Base-by-base conservation (phyloP, 768 basidiomycete genomes). In the Polyporus arcularius region DNA sequence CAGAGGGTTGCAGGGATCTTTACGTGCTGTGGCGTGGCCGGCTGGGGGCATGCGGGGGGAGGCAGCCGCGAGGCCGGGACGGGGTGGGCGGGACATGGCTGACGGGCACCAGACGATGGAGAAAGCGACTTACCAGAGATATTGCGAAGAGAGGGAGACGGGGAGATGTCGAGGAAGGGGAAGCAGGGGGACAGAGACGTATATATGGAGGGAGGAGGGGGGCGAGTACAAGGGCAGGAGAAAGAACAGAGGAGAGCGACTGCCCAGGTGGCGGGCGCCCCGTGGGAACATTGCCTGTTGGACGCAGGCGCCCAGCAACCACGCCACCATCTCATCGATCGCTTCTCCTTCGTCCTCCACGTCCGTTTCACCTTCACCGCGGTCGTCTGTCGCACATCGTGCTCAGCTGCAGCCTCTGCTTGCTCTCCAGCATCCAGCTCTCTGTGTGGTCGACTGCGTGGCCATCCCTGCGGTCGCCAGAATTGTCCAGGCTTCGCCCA, bases 241-340 rank as follows among this genome's bases (percentile, higher is more conserved):
- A 62, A 58, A 71, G 68, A 67, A 61, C 52, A 64, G 62, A 67
- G 68, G 61, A 63, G 65, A 75, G 76, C 58, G 66, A 60, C 59
- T 61, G 53, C 66, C 16, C 63, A 62, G 63, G 66, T 62, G 66
- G 66, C 66, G 63, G 61, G 57, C n/a, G 39, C 18, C 66, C 52
- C 66, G 66, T 67, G 66, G 63, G 66, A 67, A 67, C 28, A 35
- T 45, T 56, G 39, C 42, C 51, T 26, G 39, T 49, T 58, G 49
- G 31, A 42, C 55, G 38, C 38, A 38, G 50, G 39, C 50, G 50
- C 50, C 16, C 14, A 18, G 52, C 51, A 54, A 57, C 59, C 40
- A 58, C 32, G 15, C 48, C 8, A 40, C 31, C 54, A 31, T 30
- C 43, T 55, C 61, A 62, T 62, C 61, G 61, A 62, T 62, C 49